A percentile compares a stretch with the other conserved stretches of the same genome.
phyloP scores from a whole-genome alignment of 805 yeast genomes.

The Wickerhamiella parazyma region DNA sequence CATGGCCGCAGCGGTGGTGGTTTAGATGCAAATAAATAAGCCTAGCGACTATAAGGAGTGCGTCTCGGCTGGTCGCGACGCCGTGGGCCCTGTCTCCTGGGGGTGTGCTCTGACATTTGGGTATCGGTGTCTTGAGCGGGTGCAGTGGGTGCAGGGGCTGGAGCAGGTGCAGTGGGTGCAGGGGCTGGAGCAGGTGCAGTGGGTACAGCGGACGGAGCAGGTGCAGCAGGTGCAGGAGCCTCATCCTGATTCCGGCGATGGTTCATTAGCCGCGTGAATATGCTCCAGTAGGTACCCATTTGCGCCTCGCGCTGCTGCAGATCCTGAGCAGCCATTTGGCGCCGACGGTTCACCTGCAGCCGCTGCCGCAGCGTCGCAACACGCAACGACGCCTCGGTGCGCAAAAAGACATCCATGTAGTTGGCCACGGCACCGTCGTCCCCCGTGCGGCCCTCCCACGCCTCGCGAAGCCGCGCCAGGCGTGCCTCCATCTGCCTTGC shows the following conservation, averaged over 20 bases:
- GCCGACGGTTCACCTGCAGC: background rate
- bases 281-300: background rate
- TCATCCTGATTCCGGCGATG: background rate
- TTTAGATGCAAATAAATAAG: background rate
- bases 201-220: background rate
- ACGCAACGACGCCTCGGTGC: background rate
- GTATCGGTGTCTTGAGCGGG: background rate
- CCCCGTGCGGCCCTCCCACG: background rate
- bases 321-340: background rate
- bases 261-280: background rate
- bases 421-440: background rate
- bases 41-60: background rate
- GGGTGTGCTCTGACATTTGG: background rate
- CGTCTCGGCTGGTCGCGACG: background rate
- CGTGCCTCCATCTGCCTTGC: no score
- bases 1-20: background rate
- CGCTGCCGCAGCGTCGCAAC: background rate
- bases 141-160: background rate
- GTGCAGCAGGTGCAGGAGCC: background rate
- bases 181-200: background rate
- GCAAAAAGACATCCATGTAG: background rate
- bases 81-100: background rate
- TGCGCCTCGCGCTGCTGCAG: background rate
- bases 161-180: background rate
- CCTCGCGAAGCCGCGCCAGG: no score